These are phyloP conservation scores for Escallonia rubra DNA, from an alignment of 129 eudicot genomes.

Conservation along the genomic window DNA sequence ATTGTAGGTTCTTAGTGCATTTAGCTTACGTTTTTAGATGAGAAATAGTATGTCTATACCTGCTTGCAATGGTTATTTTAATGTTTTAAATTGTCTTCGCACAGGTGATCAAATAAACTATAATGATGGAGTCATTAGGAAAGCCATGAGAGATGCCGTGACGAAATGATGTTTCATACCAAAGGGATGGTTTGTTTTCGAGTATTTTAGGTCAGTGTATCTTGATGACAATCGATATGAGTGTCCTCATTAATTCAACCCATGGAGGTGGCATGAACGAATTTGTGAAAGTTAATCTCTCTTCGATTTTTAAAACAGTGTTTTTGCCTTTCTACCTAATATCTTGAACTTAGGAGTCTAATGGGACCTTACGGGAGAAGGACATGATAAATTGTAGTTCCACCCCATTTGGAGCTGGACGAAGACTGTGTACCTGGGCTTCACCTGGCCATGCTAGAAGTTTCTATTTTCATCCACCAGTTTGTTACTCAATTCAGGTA, in stretches of 20 bases:
- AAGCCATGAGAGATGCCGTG: constrained; percentile 84
- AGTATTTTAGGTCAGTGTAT: constrained; percentile 85
- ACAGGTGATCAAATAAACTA: constrained; percentile 85
- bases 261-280: constrained; percentile 98
- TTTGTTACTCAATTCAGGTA: constrained; percentile 85
- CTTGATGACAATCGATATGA: constrained; percentile 66
- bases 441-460: constrained; percentile 89
- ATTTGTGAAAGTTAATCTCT: not conserved
- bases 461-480: constrained; percentile 89
- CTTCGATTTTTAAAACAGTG: too few species aligned
- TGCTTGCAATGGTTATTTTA: too few species aligned
- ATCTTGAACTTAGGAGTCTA: too few species aligned
- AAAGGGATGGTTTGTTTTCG: constrained; percentile 84
- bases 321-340: too few species aligned
- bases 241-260: constrained; percentile 65
- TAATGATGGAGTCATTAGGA: constrained; percentile 92
- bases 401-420: constrained; percentile 99
- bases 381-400: constrained; percentile 48
- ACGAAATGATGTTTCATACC: constrained; percentile 81
- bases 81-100: too few species aligned
- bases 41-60: too few species aligned
- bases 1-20: constrained; percentile 34
- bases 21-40: not conserved
- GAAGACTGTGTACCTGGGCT: constrained; percentile 92
- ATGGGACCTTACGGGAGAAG: constrained; percentile 33